These are phyloP conservation scores for Penicillium canariense DNA, from an alignment of 495 filamentous ascomycete genomes.

Conservation along the genomic window DNA sequence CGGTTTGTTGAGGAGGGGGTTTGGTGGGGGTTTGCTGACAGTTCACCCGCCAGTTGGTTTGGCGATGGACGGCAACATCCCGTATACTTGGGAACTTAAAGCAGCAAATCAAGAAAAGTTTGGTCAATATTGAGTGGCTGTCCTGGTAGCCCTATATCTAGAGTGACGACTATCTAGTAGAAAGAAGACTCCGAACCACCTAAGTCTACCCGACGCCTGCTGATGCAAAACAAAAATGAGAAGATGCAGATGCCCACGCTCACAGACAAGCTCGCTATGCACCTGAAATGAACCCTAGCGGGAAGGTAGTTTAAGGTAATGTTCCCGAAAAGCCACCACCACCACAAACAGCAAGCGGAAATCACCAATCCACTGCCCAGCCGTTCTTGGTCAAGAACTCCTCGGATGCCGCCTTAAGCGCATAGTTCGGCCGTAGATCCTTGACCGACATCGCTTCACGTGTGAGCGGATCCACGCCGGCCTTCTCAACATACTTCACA, in stretches of 20 bases:
- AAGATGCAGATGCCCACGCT: constrained; percentile 8
- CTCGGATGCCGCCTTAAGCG: constrained; percentile 77
- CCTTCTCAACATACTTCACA: constrained; percentile 75
- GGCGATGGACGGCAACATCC: not conserved
- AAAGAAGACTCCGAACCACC: not conserved
- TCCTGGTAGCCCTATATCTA: not conserved
- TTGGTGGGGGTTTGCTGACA: constrained; percentile 24
- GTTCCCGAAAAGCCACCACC: not conserved
- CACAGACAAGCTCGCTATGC: constrained; percentile 23
- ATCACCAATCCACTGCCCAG: constrained; percentile 89
- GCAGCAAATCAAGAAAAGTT: not conserved
- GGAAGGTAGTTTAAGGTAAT: not conserved
- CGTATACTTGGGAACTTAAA: not conserved
- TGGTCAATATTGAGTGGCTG: too few relatives aligned
- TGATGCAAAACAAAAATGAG: too few relatives aligned
- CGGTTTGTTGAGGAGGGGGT: constrained; percentile 23
- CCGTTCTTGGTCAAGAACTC: constrained; percentile 85
- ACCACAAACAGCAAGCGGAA: not conserved
- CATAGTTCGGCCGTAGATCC: constrained; percentile 82
- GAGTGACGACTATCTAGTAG: not conserved
- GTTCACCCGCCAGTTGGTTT: constrained; percentile 19
- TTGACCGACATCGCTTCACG: constrained; percentile 64
- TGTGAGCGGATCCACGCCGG: constrained; percentile 77
- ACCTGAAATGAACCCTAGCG: constrained; percentile 12
- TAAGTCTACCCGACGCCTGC: not conserved